A percentile compares a stretch with the other conserved stretches of the same genome.
Evolutionary conservation across 164 flowering plant genomes (phyloP).

Genomic region (Magnolia kwangsiensis): DNA sequence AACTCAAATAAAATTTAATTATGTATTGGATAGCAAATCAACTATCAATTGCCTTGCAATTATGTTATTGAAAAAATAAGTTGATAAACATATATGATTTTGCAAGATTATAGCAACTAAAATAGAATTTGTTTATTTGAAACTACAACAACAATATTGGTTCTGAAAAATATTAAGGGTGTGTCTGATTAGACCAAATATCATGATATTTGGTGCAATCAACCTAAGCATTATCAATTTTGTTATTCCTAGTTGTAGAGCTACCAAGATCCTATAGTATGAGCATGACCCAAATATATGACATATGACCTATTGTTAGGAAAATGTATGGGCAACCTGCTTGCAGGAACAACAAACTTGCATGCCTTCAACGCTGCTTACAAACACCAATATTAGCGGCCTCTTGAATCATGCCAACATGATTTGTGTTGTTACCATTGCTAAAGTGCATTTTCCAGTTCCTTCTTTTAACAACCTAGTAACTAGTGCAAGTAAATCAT

Average conservation of each 20-base stretch:
- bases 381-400: slow-evolving; percentile 96
- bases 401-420: slow-evolving; percentile 99
- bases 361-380: slow-evolving; percentile 99
- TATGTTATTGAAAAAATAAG: too few species aligned
- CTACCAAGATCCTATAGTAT: neutral
- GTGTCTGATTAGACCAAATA: neutral
- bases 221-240: too few species aligned
- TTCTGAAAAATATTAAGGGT: neutral
- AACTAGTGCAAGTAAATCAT: slow-evolving; percentile 42
- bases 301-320: neutral
- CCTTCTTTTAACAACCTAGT: slow-evolving; percentile 93
- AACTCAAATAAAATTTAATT: too few species aligned
- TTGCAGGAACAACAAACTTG: slow-evolving; percentile 56
- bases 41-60: too few species aligned
- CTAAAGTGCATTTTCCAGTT: slow-evolving; percentile 85
- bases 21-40: too few species aligned
- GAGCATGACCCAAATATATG: neutral
- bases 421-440: slow-evolving; percentile 98
- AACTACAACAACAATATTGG: neutral
- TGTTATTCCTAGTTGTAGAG: neutral
- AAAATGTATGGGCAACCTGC: neutral
- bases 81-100: too few species aligned
- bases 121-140: neutral
- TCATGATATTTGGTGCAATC: too few species aligned
- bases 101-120: neutral